Conservation (phyloP, 208 protist species). For the Willaertia magna region DNA sequence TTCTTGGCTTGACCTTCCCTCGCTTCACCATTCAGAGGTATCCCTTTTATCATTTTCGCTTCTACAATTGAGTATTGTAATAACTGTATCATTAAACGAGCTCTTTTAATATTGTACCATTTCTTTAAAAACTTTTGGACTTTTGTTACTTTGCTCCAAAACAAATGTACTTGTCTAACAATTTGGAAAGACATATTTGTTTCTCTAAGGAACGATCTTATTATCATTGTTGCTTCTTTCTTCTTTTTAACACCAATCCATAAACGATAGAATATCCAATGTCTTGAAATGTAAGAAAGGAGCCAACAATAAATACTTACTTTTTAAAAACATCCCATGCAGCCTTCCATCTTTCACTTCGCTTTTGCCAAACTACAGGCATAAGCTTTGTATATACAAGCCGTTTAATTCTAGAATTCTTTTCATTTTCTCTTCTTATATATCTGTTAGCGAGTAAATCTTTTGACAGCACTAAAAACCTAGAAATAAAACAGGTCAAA, state of each 20-base stretch:
- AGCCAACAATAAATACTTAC: neutral
- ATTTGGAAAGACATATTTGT: neutral
- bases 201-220: neutral
- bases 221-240: neutral
- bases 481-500: neutral
- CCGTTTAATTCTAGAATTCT: neutral
- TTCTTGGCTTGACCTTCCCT: neutral
- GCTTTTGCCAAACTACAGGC: neutral
- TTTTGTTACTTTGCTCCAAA: neutral
- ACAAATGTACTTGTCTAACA: conserved; percentile 4
- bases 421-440: neutral
- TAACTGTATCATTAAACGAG: neutral
- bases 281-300: neutral
- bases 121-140: neutral
- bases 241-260: neutral
- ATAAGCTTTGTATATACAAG: neutral
- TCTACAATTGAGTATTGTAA: neutral
- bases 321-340: conserved; percentile 5
- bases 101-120: neutral
- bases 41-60: neutral
- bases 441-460: neutral
- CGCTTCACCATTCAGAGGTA: neutral
- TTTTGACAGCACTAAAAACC: neutral
- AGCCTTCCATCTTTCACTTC: neutral
- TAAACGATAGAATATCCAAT: neutral